phyloP scores from a whole-genome alignment of 164 flowering plant species.

The Macadamia integrifolia region DNA sequence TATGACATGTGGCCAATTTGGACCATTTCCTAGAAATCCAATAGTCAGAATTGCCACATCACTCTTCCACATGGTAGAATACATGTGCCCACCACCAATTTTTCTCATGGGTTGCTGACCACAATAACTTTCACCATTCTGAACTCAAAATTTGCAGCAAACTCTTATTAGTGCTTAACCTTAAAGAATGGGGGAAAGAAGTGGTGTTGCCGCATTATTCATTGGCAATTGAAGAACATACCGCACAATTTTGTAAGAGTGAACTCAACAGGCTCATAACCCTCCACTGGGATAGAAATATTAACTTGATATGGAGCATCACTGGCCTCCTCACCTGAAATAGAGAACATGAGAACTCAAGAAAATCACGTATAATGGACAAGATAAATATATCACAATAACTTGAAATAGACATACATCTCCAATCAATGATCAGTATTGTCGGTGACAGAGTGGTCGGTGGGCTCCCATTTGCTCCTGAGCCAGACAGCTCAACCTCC shows the following conservation, averaged over 20 bases:
- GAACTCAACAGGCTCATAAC: constrained; percentile 74
- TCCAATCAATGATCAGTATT: constrained; percentile 64
- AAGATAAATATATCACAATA: neutral
- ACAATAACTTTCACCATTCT: neutral
- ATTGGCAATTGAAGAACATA: constrained; percentile 24
- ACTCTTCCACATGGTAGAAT: too few species aligned
- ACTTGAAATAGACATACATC: constrained; percentile 38
- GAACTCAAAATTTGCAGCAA: neutral
- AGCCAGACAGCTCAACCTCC: constrained; percentile 60
- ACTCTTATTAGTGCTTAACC: neutral
- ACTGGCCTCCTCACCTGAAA: constrained; percentile 60
- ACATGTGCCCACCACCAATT: too few species aligned
- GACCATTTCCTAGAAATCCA: too few species aligned
- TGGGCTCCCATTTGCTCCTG: constrained; percentile 57
- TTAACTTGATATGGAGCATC: constrained; percentile 70
- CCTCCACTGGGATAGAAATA: constrained; percentile 71
- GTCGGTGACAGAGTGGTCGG: constrained; percentile 92
- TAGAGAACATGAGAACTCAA: constrained; percentile 8
- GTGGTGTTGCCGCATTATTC: neutral
- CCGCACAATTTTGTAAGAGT: constrained; percentile 83
- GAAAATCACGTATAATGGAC: constrained; percentile 7
- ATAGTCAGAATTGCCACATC: too few species aligned
- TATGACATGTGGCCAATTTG: too few species aligned
- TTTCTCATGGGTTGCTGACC: too few species aligned
- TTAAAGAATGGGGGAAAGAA: neutral